Evolutionary conservation across 2,329 filamentous ascomycete genomes (phyloP).

Genomic region (Didymella pinodella): DNA sequence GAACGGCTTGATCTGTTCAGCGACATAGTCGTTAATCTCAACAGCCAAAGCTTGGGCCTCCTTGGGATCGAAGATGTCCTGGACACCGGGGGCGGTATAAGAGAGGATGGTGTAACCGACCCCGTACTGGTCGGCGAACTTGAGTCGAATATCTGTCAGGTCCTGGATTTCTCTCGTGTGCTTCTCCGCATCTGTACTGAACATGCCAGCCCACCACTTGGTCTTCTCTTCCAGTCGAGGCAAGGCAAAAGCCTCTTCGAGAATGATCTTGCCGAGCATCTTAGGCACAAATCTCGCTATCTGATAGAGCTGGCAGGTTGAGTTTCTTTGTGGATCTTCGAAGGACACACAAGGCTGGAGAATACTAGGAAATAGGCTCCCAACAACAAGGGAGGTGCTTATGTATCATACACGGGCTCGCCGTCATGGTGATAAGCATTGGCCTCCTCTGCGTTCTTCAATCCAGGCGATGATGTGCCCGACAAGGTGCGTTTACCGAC

Average conservation of each 20-base stretch:
- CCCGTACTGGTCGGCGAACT: slow-evolving; percentile 56
- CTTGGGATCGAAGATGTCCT: slow-evolving; percentile 56
- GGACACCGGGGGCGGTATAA: slow-evolving; percentile 59
- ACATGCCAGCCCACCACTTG: slow-evolving; percentile 68
- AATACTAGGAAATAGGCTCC: not conserved
- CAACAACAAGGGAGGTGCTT: not conserved
- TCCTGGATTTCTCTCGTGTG: slow-evolving; percentile 65
- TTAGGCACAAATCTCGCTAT: not conserved
- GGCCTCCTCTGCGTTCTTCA: not conserved
- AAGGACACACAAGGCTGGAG: not conserved
- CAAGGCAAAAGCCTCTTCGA: slow-evolving; percentile 69
- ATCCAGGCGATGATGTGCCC: not conserved
- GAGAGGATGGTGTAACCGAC: slow-evolving; percentile 59
- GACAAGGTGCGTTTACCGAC: slow-evolving; percentile 5
- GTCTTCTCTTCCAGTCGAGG: slow-evolving; percentile 67
- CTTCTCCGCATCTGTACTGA: slow-evolving; percentile 66
- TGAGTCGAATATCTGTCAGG: slow-evolving; percentile 53
- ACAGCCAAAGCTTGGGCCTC: slow-evolving; percentile 56
- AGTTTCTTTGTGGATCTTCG: not conserved
- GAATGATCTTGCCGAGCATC: slow-evolving; percentile 68
- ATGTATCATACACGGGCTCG: not conserved
- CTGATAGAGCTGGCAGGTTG: not conserved
- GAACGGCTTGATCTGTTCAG: slow-evolving; percentile 52
- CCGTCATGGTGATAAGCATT: not conserved
- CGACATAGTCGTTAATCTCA: slow-evolving; percentile 59